Percentiles rank a stretch among this genome's conserved stretches.
phyloP scores from a whole-genome alignment of 352 stramenopile genomes.

The Globisporangium abappressorium region DNA sequence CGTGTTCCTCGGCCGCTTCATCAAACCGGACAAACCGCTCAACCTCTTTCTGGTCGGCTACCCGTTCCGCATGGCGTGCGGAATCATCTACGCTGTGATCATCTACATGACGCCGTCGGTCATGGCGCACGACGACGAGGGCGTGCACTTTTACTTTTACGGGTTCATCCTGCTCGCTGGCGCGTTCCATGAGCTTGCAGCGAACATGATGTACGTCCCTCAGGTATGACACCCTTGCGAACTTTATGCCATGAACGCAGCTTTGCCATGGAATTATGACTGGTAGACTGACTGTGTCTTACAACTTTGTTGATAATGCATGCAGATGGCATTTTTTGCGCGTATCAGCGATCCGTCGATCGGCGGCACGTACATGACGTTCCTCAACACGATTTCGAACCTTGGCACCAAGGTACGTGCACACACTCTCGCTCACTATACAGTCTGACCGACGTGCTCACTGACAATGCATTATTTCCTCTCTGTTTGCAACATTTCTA shows the following conservation, averaged over 20 bases:
- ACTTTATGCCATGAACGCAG: background rate
- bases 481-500: slow-evolving; percentile 16
- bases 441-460: background rate
- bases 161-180: slow-evolving; percentile 63
- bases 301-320: background rate
- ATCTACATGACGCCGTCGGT: slow-evolving; percentile 78
- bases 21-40: slow-evolving; percentile 67
- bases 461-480: background rate
- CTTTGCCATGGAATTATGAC: background rate
- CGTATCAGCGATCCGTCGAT: slow-evolving; percentile 96
- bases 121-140: slow-evolving; percentile 79
- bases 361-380: slow-evolving; percentile 99
- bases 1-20: slow-evolving; percentile 71
- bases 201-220: slow-evolving; percentile 92
- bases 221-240: slow-evolving; percentile 29
- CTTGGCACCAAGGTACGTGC: slow-evolving; percentile 89
- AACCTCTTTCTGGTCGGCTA: slow-evolving; percentile 83
- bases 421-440: background rate
- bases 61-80: slow-evolving; percentile 79
- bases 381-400: slow-evolving; percentile 99
- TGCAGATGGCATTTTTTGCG: slow-evolving; percentile 98
- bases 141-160: slow-evolving; percentile 78
- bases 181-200: slow-evolving; percentile 77
- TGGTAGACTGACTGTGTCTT: background rate
- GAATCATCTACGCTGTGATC: slow-evolving; percentile 78